A percentile compares a stretch with the other conserved stretches of the same genome.
Evolutionary conservation across 345 rosid genomes (phyloP).

Genomic region (Rhodomyrtus tomentosa): DNA sequence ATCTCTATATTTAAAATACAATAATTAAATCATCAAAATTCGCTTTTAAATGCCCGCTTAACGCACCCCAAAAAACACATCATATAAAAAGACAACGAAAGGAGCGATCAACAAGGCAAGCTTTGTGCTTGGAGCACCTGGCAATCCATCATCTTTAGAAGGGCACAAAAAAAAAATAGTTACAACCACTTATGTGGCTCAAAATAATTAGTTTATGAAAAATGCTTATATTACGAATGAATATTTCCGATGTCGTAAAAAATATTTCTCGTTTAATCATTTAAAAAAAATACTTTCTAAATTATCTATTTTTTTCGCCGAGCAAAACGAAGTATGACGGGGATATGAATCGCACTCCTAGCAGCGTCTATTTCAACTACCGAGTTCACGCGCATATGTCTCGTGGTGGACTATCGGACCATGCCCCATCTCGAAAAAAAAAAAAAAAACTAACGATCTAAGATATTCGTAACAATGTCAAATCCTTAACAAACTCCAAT

Average conservation of each 20-base stretch:
- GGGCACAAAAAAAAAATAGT: not conserved
- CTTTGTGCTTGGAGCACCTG: not conserved
- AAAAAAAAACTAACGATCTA: not conserved
- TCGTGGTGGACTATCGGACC: not conserved
- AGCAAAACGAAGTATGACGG: too few relatives aligned
- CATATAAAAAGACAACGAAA: not conserved
- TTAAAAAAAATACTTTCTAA: too few relatives aligned
- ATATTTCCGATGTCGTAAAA: too few relatives aligned
- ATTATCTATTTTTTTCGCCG: too few relatives aligned
- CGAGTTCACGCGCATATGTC: not conserved
- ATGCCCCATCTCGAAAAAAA: not conserved
- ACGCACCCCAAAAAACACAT: not conserved
- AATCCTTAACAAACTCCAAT: not conserved
- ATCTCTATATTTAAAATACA: not conserved
- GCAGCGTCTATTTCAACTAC: not conserved
- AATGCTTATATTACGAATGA: too few relatives aligned
- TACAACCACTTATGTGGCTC: too few relatives aligned
- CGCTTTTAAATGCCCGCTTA: not conserved
- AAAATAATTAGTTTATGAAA: too few relatives aligned
- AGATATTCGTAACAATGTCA: not conserved
- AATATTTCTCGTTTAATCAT: too few relatives aligned
- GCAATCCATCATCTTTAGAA: not conserved
- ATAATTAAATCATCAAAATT: not conserved
- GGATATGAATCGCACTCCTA: too few relatives aligned
- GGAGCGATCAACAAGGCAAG: not conserved